phyloP scores from a whole-genome alignment of 2,329 filamentous ascomycete species.

The Microdochium paspali region DNA sequence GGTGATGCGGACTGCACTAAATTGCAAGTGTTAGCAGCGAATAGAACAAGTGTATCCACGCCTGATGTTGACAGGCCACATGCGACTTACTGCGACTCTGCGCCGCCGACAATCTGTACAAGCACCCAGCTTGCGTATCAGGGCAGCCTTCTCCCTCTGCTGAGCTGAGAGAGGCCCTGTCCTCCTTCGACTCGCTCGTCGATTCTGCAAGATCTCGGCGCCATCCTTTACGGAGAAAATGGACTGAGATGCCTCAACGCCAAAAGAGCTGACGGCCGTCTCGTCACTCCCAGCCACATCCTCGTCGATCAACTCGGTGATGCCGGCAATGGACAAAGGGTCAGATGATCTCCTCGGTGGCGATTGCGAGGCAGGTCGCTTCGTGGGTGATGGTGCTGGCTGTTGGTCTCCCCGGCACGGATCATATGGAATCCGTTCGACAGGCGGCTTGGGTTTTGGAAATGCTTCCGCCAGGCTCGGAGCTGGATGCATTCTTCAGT shows the following conservation, averaged over 20 bases:
- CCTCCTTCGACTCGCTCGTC: slow-evolving; percentile 46
- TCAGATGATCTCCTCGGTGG: not conserved
- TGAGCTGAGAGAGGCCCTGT: slow-evolving; percentile 49
- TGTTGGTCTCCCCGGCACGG: not conserved
- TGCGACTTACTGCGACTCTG: slow-evolving; percentile 45
- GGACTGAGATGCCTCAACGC: slow-evolving; percentile 43
- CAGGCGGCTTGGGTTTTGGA: slow-evolving; percentile 7
- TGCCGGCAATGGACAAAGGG: not conserved
- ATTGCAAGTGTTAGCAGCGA: slow-evolving; percentile 1
- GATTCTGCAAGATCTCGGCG: slow-evolving; percentile 40
- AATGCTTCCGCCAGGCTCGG: slow-evolving; percentile 20
- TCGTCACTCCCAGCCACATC: not conserved
- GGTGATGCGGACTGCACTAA: slow-evolving; percentile 50
- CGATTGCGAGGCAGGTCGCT: not conserved
- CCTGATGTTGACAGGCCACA: not conserved
- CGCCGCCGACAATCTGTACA: slow-evolving; percentile 46
- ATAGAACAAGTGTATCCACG: not conserved
- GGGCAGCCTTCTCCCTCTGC: slow-evolving; percentile 48
- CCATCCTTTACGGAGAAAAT: slow-evolving; percentile 48
- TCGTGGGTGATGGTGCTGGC: not conserved
- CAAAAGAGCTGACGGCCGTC: not conserved
- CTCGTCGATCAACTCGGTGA: not conserved
- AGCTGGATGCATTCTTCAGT: slow-evolving; percentile 19
- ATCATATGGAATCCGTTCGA: not conserved
- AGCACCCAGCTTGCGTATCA: slow-evolving; percentile 50